Evolutionary conservation across 2,329 filamentous ascomycete genomes (phyloP), one percentile per base, ranked within the genome.

Genomic region (Macrophomina pseudophaseolina): DNA sequence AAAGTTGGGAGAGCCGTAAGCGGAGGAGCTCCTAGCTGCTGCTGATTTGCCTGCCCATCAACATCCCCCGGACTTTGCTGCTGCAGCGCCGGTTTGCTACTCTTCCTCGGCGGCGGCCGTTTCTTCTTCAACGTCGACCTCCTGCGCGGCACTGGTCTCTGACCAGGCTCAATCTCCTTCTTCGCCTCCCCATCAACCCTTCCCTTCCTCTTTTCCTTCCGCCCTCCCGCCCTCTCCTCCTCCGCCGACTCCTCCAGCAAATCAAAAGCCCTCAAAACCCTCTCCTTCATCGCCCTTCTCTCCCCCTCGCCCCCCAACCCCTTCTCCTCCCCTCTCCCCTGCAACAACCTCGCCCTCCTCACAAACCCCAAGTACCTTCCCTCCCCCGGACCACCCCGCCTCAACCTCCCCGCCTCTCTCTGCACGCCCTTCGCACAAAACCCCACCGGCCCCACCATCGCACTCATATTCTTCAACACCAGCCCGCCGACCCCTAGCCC

Each of bases 401-500:
- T 23, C 58, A 9, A 3, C 40, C 60, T 48, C 48, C 42, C 3
- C 14, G 64, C 35, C 53, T 91, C 86, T 70, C 89, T 89, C 38
- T 86, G 82, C 0, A 90, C 73, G 0, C 89, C 89, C 72, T 91
- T 90, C 69, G 90, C 80, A 0, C 86, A 83, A 70, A 88, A 91
- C 0, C 87, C 88, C 2, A 87, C 70, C 0, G 87, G 87, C 0
- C 88, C 87, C 1, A 89, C 73, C 1, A 90, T 66, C 5, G 88
- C 89, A 0, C 88, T 82, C 5, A 90, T 81, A 60, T 89, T 85
- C 74, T 91, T 91, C 33, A 91, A 80, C 2, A 90, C 81, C 30
- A 90, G 84, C 0, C 89, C 88, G 1, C 84, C 86, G 7, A 90
- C 70, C 0, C 89, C 89, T 81, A 88, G 88, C 14, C 86, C 88